These are phyloP conservation scores for Dryas drummondii DNA, from an alignment of 306 rosid genomes.

Conservation along the genomic window DNA sequence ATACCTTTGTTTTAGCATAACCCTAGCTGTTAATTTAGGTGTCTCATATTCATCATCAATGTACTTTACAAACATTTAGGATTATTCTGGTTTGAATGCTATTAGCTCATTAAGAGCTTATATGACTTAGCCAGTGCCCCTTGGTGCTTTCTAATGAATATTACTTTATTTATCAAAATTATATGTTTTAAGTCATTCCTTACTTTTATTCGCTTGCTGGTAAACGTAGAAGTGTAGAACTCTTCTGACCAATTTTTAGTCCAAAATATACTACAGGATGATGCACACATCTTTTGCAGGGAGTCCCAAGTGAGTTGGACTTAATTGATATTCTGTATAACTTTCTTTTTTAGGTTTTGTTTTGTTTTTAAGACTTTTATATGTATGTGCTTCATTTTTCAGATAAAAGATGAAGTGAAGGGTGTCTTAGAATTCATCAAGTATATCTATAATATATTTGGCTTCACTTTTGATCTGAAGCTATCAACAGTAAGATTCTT, in stretches of 20 bases:
- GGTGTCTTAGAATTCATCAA: conserved; percentile 67
- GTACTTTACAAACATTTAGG: too few relatives aligned
- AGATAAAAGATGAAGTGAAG: conserved; percentile 91
- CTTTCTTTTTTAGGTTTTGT: conserved; percentile 13
- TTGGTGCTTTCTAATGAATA: not conserved
- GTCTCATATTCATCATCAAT: too few relatives aligned
- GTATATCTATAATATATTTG: conserved; percentile 61
- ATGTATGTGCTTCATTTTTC: conserved; percentile 27
- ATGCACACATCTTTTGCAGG: conserved; percentile 94
- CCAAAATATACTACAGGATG: conserved; percentile 62
- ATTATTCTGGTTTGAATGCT: too few relatives aligned
- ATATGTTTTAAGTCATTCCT: not conserved
- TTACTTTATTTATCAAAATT: too few relatives aligned
- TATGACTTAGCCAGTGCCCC: not conserved
- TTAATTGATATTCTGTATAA: conserved; percentile 7
- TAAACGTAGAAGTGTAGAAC: not conserved
- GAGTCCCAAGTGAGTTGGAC: conserved; percentile 75
- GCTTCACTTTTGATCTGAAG: conserved; percentile 89
- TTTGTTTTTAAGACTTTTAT: not conserved
- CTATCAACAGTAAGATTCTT: conserved; percentile 72
- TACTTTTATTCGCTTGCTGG: not conserved
- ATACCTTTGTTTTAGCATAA: not conserved
- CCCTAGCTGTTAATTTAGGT: not conserved
- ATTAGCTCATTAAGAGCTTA: too few relatives aligned
- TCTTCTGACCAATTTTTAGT: conserved; percentile 33